phyloP scores from a whole-genome alignment of 768 basidiomycete species.

The Hortiboletus campestris region DNA sequence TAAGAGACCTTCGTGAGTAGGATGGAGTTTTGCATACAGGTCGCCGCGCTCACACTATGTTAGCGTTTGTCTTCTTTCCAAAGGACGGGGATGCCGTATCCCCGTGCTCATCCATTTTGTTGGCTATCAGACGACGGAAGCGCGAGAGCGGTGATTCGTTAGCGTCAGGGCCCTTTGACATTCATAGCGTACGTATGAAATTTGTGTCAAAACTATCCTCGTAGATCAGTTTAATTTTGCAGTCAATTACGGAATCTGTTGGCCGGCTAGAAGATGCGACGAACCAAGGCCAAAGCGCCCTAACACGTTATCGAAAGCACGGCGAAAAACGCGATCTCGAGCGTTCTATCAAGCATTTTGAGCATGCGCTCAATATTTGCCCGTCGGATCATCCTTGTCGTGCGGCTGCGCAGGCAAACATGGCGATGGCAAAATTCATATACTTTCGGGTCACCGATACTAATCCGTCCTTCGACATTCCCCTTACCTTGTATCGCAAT shows the following conservation, averaged over 20 bases:
- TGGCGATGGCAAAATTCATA: neutral
- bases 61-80: neutral
- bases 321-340: neutral
- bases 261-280: neutral
- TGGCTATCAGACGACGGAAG: neutral
- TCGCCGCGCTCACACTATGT: neutral
- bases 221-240: neutral
- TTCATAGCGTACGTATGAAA: neutral
- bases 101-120: neutral
- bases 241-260: neutral
- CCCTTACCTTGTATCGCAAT: neutral
- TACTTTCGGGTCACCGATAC: neutral
- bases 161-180: neutral
- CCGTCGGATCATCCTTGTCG: conserved; percentile 1
- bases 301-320: neutral
- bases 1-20: neutral
- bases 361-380: neutral
- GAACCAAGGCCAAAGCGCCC: neutral
- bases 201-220: too few species aligned
- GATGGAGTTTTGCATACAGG: neutral
- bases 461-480: neutral
- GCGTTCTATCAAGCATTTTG: neutral
- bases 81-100: neutral
- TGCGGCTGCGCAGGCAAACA: neutral
- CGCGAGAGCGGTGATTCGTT: neutral